Base-by-base conservation (phyloP, 306 rosid genomes). In the Styphnolobium japonicum region DNA sequence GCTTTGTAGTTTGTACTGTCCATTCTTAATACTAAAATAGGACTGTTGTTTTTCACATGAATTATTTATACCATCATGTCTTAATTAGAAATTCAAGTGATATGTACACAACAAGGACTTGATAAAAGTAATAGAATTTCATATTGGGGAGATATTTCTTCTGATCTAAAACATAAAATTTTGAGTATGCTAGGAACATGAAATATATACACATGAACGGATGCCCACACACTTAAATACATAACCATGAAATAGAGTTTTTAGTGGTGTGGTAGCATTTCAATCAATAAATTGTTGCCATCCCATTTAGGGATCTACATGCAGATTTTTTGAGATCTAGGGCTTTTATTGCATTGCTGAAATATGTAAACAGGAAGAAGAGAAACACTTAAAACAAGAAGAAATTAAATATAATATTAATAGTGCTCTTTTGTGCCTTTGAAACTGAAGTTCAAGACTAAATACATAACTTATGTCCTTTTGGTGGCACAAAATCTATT, bases 51-150 rank as follows among this genome's bases (percentile, higher is more conserved):
- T 74, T 42, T 51, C 57, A n/a, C 73, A 15, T 52, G 43, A 69
- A 70, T 69, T 61, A 39, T 71, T 71, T 55, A 71, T 71, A 53
- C 55, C 34, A 27, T 22, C 56, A 10, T 33, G 67, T 7, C 53
- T 49, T 69, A 56, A 40, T 76, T 27, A 62, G 34, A 48, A 74
- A 25, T 34, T 83, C 22, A 19, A 18, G 61, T 12, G 40, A 31
- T 73, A 71, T 80, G 37, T 73, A 19, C 25, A 37, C 61, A 40
- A 46, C 33, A 34, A 57, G 57, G 71, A 66, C 64, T 81, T 31
- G 58, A 64, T 19, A 56, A 21, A 42, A 40, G 42, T 76, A 19
- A 36, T 76, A 31, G 43, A 61, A 66, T 63, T 74, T 60, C 16
- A 68, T 27, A 6, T 31, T 10, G 36, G 22, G 52, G 65, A 60